Conservation (phyloP, 371 early-diverging fungal species). For the Mucor indicus region DNA sequence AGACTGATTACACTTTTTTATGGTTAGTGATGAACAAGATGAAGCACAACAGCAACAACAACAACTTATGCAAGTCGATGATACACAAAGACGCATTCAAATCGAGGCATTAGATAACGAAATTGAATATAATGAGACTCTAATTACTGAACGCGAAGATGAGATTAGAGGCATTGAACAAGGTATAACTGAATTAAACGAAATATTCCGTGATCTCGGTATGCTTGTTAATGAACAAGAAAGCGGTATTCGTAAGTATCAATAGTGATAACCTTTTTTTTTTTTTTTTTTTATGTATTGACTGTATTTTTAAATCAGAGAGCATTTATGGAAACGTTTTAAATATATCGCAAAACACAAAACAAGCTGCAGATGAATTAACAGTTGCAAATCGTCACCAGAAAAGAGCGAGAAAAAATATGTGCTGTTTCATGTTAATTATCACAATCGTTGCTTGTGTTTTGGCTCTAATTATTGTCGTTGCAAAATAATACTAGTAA, state of each 20-base stretch:
- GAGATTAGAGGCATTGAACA: conserved; percentile 91
- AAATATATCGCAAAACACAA: conserved; percentile 73
- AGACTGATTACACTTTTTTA: too few species aligned
- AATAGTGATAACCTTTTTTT: not conserved
- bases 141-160: conserved; percentile 91
- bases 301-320: conserved; percentile 18
- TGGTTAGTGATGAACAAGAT: conserved; percentile 33
- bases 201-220: conserved; percentile 94
- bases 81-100: conserved; percentile 64
- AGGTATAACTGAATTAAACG: conserved; percentile 90
- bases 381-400: conserved; percentile 78
- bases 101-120: conserved; percentile 84
- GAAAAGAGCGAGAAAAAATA: conserved; percentile 72
- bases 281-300: not conserved
- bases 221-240: conserved; percentile 96
- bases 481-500: conserved; percentile 40
- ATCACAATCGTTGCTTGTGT: conserved; percentile 62
- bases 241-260: conserved; percentile 78
- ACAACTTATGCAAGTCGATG: conserved; percentile 51
- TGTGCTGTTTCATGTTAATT: conserved; percentile 78
- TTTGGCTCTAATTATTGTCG: conserved; percentile 47
- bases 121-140: conserved; percentile 86
- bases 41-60: conserved; percentile 40
- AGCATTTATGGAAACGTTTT: conserved; percentile 75
- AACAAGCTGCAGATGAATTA: conserved; percentile 80